phyloP scores from a whole-genome alignment of 345 rosid genomes.

The Bruguiera gymnorhiza region DNA sequence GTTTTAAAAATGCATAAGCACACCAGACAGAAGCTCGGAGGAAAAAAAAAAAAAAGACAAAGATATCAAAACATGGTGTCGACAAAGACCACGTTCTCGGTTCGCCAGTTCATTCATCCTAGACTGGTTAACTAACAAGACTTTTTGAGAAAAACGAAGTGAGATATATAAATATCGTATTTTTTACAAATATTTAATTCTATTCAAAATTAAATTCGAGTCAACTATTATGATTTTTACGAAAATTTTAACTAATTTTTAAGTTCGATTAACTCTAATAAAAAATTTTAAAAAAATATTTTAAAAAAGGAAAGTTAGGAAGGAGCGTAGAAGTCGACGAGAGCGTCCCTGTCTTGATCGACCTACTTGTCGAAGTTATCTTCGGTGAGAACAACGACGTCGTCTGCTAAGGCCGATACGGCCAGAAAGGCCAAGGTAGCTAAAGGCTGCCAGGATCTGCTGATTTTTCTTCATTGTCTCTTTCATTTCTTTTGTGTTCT shows the following conservation, averaged over 20 bases:
- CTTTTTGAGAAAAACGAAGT: too few relatives aligned
- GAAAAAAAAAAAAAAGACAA: not conserved
- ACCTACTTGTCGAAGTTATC: conserved; percentile 71
- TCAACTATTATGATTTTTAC: too few relatives aligned
- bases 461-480: conserved; percentile 13
- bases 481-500: not conserved
- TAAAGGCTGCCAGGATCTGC: conserved; percentile 70
- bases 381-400: conserved; percentile 73
- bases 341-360: conserved; percentile 86
- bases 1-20: not conserved
- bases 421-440: conserved; percentile 44
- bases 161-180: too few relatives aligned
- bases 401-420: conserved; percentile 62
- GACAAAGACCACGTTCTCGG: not conserved
- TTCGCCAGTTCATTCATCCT: not conserved
- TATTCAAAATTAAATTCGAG: too few relatives aligned
- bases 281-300: too few relatives aligned
- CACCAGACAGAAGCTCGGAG: too few relatives aligned
- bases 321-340: conserved; percentile 98
- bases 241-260: too few relatives aligned
- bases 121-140: too few relatives aligned
- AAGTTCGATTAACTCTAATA: too few relatives aligned
- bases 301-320: conserved; percentile 6
- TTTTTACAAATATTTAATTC: too few relatives aligned
- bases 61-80: not conserved